A percentile compares a stretch with the other conserved stretches of the same genome.
Evolutionary conservation across 1,139 yeast species (phyloP).

Genomic region (Yamadazyma epiphylla): DNA sequence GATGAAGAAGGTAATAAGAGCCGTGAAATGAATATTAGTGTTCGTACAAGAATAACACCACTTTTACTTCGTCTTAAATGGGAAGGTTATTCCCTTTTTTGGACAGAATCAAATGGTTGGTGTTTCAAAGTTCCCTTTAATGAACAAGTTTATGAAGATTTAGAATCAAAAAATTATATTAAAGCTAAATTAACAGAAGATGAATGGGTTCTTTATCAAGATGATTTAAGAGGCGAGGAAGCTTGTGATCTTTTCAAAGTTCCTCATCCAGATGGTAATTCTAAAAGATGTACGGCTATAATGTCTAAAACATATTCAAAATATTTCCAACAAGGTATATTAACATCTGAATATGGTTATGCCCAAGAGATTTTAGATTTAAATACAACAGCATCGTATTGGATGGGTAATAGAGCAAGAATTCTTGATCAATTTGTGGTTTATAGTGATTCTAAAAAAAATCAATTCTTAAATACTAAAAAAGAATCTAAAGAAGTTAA

Average conservation of each 20-base stretch:
- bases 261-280: conserved; percentile 90
- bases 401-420: conserved; percentile 89
- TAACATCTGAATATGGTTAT: conserved; percentile 67
- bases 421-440: conserved; percentile 85
- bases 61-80: conserved; percentile 72
- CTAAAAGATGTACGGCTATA: conserved; percentile 69
- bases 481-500: conserved; percentile 18
- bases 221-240: conserved; percentile 22
- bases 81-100: conserved; percentile 79
- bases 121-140: conserved; percentile 61
- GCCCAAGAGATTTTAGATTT: conserved; percentile 77
- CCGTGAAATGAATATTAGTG: conserved; percentile 53
- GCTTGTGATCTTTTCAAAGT: conserved; percentile 53
- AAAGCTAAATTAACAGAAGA: conserved; percentile 32
- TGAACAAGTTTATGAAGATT: conserved; percentile 31
- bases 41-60: conserved; percentile 75
- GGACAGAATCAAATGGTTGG: conserved; percentile 87
- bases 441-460: conserved; percentile 25
- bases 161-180: conserved; percentile 52
- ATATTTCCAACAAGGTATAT: conserved; percentile 68
- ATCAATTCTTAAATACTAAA: conserved; percentile 22
- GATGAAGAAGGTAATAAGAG: conserved; percentile 22
- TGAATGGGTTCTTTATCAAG: conserved; percentile 17
- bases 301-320: conserved; percentile 72
- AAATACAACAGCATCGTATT: conserved; percentile 81